phyloP scores from a whole-genome alignment of 352 stramenopile species.

The Phytophthora chlamydospora region DNA sequence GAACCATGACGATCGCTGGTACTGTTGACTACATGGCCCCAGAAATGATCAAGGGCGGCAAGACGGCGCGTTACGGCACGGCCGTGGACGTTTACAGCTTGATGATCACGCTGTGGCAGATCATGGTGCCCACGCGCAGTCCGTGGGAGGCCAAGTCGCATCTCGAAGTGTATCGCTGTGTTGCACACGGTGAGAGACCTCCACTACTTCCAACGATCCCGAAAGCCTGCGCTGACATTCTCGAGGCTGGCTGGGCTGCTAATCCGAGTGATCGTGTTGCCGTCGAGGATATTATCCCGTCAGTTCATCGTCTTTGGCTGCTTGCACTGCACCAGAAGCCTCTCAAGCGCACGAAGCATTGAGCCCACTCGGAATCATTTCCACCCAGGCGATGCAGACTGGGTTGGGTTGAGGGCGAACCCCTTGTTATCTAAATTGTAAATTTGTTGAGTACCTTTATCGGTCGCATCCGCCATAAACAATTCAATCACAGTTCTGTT shows the following conservation, averaged over 20 bases:
- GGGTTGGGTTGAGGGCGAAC: constrained; percentile 7
- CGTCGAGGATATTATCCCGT: constrained; percentile 77
- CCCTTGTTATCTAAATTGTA: constrained; percentile 32
- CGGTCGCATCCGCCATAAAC: constrained; percentile 3
- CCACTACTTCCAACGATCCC: constrained; percentile 74
- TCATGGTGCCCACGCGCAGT: constrained; percentile 78
- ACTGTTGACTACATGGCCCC: constrained; percentile 90
- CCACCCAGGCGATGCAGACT: constrained; percentile 15
- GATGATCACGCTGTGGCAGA: constrained; percentile 90
- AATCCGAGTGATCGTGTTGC: constrained; percentile 78
- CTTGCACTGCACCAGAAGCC: constrained; percentile 78
- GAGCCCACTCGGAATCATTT: background rate
- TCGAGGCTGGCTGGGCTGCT: constrained; percentile 72
- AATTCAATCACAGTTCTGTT: constrained; percentile 42
- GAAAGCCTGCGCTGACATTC: constrained; percentile 70
- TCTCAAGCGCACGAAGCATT: constrained; percentile 72
- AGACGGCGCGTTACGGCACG: constrained; percentile 79
- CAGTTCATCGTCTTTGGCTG: constrained; percentile 80
- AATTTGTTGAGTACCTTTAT: constrained; percentile 28
- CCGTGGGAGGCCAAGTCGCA: constrained; percentile 80
- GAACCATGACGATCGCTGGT: constrained; percentile 86
- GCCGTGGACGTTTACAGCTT: constrained; percentile 86
- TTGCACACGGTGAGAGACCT: constrained; percentile 75
- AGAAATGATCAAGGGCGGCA: constrained; percentile 85
- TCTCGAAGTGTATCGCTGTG: constrained; percentile 80